A percentile compares a stretch with the other conserved stretches of the same genome.
Conservation (phyloP, 495 filamentous ascomycete species). For the Penicillium subrubescens region DNA sequence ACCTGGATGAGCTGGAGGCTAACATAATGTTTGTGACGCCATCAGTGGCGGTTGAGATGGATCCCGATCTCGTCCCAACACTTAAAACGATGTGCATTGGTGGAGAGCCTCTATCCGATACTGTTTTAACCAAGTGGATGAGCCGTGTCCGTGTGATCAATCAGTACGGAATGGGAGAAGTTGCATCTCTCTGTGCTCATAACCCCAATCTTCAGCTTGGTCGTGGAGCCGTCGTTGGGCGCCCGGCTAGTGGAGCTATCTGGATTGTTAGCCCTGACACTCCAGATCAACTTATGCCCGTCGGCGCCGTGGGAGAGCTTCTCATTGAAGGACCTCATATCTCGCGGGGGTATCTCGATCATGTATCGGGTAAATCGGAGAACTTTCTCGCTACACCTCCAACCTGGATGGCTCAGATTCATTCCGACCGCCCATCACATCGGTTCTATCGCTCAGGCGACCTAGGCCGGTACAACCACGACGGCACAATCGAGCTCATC, state of each 20-base stretch:
- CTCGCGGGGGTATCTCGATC: slow-evolving; percentile 54
- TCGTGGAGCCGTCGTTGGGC: slow-evolving; percentile 21
- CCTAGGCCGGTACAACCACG: slow-evolving; percentile 69
- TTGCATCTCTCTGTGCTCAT: slow-evolving; percentile 28
- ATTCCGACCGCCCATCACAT: slow-evolving; percentile 8
- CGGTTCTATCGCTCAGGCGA: slow-evolving; percentile 76
- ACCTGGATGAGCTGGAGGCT: slow-evolving; percentile 37
- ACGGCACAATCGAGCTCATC: slow-evolving; percentile 71
- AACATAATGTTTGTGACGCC: slow-evolving; percentile 48
- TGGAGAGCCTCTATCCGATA: slow-evolving; percentile 49
- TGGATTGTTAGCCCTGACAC: slow-evolving; percentile 58
- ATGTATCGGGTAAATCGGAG: slow-evolving; percentile 20
- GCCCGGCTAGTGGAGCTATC: slow-evolving; percentile 25
- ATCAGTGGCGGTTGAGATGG: slow-evolving; percentile 40
- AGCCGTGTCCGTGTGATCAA: slow-evolving; percentile 48
- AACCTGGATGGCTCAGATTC: slow-evolving; percentile 19
- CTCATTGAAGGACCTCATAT: slow-evolving; percentile 60
- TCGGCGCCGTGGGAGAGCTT: slow-evolving; percentile 60
- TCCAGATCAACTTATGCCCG: slow-evolving; percentile 49
- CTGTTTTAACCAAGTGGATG: slow-evolving; percentile 48
- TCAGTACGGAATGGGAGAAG: slow-evolving; percentile 60
- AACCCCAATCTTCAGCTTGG: slow-evolving; percentile 19
- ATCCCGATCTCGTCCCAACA: slow-evolving; percentile 37
- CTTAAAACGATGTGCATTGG: slow-evolving; percentile 41
- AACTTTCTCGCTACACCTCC: slow-evolving; percentile 19